A percentile compares a stretch with the other conserved stretches of the same genome.
Evolutionary conservation across 768 basidiomycete genomes (phyloP).

Genomic region (Pleurotus eryngii): DNA sequence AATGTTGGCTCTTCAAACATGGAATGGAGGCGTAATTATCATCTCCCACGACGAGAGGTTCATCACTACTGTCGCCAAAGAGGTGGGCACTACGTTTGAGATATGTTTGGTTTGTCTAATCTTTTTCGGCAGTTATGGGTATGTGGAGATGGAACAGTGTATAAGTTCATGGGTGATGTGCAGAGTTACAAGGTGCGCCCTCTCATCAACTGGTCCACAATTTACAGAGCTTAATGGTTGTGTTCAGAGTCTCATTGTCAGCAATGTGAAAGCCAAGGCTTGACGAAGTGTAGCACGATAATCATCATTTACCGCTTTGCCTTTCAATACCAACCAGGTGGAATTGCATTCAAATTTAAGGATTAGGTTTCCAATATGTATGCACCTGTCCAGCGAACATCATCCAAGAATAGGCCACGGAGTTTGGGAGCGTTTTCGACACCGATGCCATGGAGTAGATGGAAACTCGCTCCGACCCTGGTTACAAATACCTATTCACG

Average conservation of each 20-base stretch:
- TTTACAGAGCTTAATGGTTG: neutral
- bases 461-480: no score
- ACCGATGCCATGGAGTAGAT: no score
- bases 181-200: slow-evolving; percentile 77
- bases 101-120: slow-evolving; percentile 3
- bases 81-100: slow-evolving; percentile 43
- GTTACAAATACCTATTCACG: no score
- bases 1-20: slow-evolving; percentile 74
- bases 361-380: no score
- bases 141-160: slow-evolving; percentile 78
- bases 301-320: no score
- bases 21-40: slow-evolving; percentile 91
- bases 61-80: slow-evolving; percentile 84
- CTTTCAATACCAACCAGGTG: no score
- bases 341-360: no score
- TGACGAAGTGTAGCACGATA: slow-evolving; percentile 15
- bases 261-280: slow-evolving; percentile 62
- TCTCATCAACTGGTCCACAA: no score
- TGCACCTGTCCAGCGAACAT: no score
- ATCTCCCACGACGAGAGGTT: slow-evolving; percentile 97
- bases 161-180: slow-evolving; percentile 87
- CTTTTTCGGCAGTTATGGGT: slow-evolving; percentile 74
- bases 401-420: no score
- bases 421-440: no score
- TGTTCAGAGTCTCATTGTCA: slow-evolving; percentile 68